Evolutionary conservation across 2,329 filamentous ascomycete genomes (phyloP).

Genomic region (Paecilomyces sp.): DNA sequence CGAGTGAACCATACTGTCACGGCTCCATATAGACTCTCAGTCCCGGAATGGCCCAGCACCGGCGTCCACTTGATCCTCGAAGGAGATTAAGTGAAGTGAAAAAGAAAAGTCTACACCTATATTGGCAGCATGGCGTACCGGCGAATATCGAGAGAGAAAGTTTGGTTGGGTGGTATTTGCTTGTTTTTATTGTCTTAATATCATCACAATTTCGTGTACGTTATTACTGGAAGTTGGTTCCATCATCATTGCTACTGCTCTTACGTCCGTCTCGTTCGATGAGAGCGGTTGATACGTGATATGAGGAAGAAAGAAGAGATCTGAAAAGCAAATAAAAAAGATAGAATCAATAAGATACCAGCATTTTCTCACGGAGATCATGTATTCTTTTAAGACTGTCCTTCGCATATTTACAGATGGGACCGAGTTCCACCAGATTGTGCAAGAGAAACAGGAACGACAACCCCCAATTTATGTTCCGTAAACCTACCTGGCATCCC

Average conservation of each 20-base stretch:
- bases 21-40: background rate
- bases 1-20: background rate
- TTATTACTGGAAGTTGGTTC: background rate
- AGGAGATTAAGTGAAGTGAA: conserved; percentile 6
- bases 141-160: conserved; percentile 20
- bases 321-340: background rate
- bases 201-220: conserved; percentile 1
- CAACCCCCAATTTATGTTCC: background rate
- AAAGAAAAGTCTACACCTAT: conserved; percentile 21
- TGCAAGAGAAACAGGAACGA: background rate
- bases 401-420: background rate
- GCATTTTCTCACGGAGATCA: background rate
- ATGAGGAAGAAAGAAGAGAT: conserved; percentile 1
- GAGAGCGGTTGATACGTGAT: background rate
- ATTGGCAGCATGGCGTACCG: conserved; percentile 33
- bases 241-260: background rate
- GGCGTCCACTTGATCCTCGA: background rate
- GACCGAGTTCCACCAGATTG: background rate
- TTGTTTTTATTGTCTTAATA: conserved; percentile 5
- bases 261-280: background rate
- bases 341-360: background rate
- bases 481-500: background rate
- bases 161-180: background rate
- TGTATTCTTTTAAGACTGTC: background rate
- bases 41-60: too few species aligned